A percentile compares a stretch with the other conserved stretches of the same genome.
These are phyloP conservation scores for Gnetum montanum DNA, from an alignment of 75 land plant genomes.

Conservation along the genomic window DNA sequence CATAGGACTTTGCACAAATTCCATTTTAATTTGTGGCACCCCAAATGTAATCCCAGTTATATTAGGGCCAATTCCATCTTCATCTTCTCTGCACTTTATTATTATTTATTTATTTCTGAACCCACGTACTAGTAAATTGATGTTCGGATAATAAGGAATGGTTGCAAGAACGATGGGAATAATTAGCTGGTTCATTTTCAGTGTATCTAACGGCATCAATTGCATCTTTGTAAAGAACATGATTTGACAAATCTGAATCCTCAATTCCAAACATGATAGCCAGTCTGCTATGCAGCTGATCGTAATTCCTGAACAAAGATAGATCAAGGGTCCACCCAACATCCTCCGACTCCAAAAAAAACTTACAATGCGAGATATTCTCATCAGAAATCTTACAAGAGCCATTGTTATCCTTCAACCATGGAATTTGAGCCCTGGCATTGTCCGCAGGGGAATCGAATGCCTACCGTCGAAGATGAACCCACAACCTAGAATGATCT, in stretches of 20 bases:
- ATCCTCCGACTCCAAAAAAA: constrained; percentile 41
- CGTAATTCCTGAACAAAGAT: constrained; percentile 23
- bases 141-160: no score
- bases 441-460: constrained; percentile 7
- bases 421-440: constrained; percentile 13
- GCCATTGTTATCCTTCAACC: constrained; percentile 36
- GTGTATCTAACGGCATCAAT: constrained; percentile 25
- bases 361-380: constrained; percentile 27
- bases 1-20: no score
- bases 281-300: constrained; percentile 34
- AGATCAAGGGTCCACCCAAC: constrained; percentile 50
- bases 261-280: constrained; percentile 34
- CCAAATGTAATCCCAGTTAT: no score
- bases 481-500: no score
- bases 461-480: background rate
- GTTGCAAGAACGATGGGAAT: no score
- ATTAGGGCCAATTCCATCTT: no score
- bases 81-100: no score
- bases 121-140: no score
- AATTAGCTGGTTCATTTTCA: constrained; percentile 43
- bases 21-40: no score
- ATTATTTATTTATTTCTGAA: no score
- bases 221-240: constrained; percentile 28
- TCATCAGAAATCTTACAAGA: constrained; percentile 17
- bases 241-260: constrained; percentile 15